A percentile compares a stretch with the other conserved stretches of the same genome.
These are phyloP conservation scores for Macadamia tetraphylla DNA, from an alignment of 164 flowering plant species.

Conservation along the genomic window DNA sequence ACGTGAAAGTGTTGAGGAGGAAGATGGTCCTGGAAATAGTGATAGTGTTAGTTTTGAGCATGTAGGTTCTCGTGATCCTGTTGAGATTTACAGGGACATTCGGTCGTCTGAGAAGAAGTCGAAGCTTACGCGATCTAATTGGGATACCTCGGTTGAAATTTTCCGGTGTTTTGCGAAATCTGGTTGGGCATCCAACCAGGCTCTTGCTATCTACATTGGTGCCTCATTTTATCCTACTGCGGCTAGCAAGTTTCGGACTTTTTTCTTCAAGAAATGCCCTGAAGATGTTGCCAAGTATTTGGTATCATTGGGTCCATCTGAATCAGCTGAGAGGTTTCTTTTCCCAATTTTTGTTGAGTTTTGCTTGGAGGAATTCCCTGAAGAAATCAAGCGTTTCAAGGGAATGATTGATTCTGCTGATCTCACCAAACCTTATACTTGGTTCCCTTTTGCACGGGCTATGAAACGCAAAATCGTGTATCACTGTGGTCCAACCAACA, in stretches of 20 bases:
- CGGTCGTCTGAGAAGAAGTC: constrained; percentile 19
- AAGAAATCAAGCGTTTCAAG: constrained; percentile 22
- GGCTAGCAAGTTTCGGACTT: constrained; percentile 41
- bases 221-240: constrained; percentile 72
- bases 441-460: constrained; percentile 93
- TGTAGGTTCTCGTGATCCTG: constrained; percentile 28
- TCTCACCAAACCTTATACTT: constrained; percentile 81
- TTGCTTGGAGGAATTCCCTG: constrained; percentile 73
- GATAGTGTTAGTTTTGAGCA: constrained; percentile 12
- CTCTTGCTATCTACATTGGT: constrained; percentile 5
- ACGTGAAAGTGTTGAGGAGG: constrained; percentile 4
- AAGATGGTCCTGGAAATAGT: constrained; percentile 1
- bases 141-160: constrained; percentile 40
- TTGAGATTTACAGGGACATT: constrained; percentile 50
- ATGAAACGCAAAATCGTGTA: constrained; percentile 85
- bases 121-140: constrained; percentile 28
- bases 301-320: constrained; percentile 51
- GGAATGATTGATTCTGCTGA: constrained; percentile 45
- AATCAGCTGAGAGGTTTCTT: constrained; percentile 50
- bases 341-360: constrained; percentile 84
- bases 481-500: constrained; percentile 53
- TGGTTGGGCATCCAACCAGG: constrained; percentile 25
- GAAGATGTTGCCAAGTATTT: constrained; percentile 42
- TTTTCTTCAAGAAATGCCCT: constrained; percentile 48
- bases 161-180: constrained; percentile 47